Base-by-base conservation (phyloP, 805 yeast species). In the Barnettozyma siamensis region DNA sequence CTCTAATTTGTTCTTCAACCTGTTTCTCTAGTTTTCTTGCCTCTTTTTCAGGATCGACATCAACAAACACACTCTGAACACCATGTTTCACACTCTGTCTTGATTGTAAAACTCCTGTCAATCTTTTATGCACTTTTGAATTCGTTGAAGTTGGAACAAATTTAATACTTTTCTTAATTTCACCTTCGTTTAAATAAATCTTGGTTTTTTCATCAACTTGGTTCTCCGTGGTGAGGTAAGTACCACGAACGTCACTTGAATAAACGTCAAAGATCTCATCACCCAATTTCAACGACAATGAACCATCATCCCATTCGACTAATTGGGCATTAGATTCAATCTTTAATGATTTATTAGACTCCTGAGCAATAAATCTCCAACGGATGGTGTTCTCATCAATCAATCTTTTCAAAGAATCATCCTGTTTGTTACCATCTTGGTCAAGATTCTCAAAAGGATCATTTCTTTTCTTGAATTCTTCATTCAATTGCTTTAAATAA, bases 281-380 rank as follows among this genome's bases (percentile, higher is more conserved):
- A 26, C 99, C 99, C 30, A 93, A 66, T 56, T 87, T 89, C 51
- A 93, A 67, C 2, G 97, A 88, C 47, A 79, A 65, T 4, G 87
- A 71, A 1, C 99, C 99, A 63, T 93, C 98, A 42, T 84, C 83
- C 99, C 99, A 93, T 60, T 87, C 84, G 28, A 93, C 75, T 42
- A 91, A 78, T 57, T 89, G 87, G 5, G 96, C 81, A 58, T 93
- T 93, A 9, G 95, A 83, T 59, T 88, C 95, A 53, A 85, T 85
- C 55, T 76, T 75, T 49, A 89, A 78, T 0, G 53, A 41, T 16
- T 64, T 60, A n/a, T 75, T 76, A 7, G 40, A 24, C 10, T 49
- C 41, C 45, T 79, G 80, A 44, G 83, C 76, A 13, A 88, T 83
- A 61, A 89, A 91, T 63, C 95, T 78, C 99, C 99, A 93, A 57